Evolutionary conservation across 768 basidiomycete species (phyloP).

Genomic region (Boletus vermiculosoides): DNA sequence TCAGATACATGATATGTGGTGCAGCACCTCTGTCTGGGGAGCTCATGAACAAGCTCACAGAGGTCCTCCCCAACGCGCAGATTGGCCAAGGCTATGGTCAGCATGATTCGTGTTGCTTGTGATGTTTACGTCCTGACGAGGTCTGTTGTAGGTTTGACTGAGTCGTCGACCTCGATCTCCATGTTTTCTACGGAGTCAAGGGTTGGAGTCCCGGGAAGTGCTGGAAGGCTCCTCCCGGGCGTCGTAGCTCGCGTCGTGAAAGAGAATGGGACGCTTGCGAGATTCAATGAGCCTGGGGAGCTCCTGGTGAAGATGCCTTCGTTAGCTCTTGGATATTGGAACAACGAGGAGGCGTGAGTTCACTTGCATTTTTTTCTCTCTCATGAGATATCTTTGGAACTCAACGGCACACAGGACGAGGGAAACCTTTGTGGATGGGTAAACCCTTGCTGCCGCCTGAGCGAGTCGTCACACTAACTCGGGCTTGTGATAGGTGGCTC

Average conservation of each 20-base stretch:
- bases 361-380: neutral
- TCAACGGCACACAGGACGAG: conserved; percentile 45
- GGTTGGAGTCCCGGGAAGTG: conserved; percentile 53
- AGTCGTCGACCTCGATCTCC: conserved; percentile 52
- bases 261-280: conserved; percentile 53
- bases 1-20: conserved; percentile 55
- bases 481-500: conserved; percentile 49
- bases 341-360: conserved; percentile 61
- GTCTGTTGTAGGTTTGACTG: conserved; percentile 56
- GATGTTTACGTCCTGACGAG: neutral
- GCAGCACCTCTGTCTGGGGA: conserved; percentile 65
- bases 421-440: conserved; percentile 71
- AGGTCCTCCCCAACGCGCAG: conserved; percentile 54
- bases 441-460: conserved; percentile 9
- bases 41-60: conserved; percentile 43
- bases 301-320: conserved; percentile 46
- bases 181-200: conserved; percentile 49
- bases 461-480: neutral
- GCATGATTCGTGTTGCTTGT: neutral
- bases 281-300: conserved; percentile 60
- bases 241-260: conserved; percentile 54
- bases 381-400: neutral
- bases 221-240: conserved; percentile 52
- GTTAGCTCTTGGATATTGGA: conserved; percentile 45
- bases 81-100: conserved; percentile 66